Conservation (phyloP, 192 early-diverging fungal species). For the Umbelopsis sp. region DNA sequence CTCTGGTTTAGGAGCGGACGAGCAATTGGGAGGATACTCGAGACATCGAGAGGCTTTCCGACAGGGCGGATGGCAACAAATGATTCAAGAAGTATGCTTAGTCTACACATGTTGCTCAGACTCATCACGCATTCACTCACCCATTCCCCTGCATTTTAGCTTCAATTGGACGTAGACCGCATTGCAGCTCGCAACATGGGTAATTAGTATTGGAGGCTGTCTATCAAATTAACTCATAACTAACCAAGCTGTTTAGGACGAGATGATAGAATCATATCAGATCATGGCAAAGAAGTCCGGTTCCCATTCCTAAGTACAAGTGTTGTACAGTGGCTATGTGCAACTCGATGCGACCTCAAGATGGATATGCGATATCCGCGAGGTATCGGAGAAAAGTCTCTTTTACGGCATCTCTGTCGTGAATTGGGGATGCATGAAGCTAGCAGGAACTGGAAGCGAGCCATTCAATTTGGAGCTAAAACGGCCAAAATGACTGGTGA, state of each 20-base stretch:
- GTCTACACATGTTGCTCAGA: not conserved
- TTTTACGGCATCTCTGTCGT: constrained; percentile 77
- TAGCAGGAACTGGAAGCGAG: constrained; percentile 81
- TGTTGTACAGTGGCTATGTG: constrained; percentile 68
- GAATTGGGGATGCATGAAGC: constrained; percentile 70
- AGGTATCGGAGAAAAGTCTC: constrained; percentile 89
- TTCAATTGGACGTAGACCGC: constrained; percentile 83
- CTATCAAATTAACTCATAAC: not conserved
- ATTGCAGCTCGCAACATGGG: constrained; percentile 87
- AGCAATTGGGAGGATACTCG: constrained; percentile 92
- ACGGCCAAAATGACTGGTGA: constrained; percentile 89
- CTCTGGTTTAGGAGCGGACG: constrained; percentile 92
- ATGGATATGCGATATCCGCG: constrained; percentile 77
- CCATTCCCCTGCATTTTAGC: constrained; percentile 31
- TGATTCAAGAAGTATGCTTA: constrained; percentile 61
- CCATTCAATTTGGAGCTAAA: constrained; percentile 95
- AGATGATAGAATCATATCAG: constrained; percentile 91
- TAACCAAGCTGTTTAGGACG: constrained; percentile 56
- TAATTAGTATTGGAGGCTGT: constrained; percentile 14
- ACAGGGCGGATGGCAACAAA: constrained; percentile 60
- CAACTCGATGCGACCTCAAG: constrained; percentile 77
- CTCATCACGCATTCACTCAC: not conserved
- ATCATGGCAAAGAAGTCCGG: constrained; percentile 81
- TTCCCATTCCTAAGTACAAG: constrained; percentile 84
- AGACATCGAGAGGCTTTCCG: constrained; percentile 79